Conservation (phyloP, 176 grass and related monocot genomes). For the Eragrostis curvula region DNA sequence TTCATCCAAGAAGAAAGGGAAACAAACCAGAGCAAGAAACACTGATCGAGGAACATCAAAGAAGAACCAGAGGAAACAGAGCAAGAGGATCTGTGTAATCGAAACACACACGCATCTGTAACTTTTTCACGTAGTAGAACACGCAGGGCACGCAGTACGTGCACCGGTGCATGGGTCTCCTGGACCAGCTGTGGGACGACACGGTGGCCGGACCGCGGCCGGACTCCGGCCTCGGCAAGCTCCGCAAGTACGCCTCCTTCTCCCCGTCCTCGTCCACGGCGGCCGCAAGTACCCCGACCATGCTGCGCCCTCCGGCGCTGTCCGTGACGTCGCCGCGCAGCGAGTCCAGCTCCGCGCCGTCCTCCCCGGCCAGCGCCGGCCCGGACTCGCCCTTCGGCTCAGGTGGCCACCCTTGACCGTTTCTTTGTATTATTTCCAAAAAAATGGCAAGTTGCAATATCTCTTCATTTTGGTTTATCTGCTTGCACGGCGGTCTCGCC, state of each 20-base stretch:
- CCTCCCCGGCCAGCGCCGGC: slow-evolving; percentile 63
- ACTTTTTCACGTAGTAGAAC: slow-evolving; percentile 22
- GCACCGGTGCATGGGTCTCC: slow-evolving; percentile 58
- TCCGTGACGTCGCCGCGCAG: slow-evolving; percentile 50
- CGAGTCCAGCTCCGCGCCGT: slow-evolving; percentile 60
- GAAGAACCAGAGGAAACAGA: slow-evolving; percentile 1
- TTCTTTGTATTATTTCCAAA: not conserved
- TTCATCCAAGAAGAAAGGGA: slow-evolving; percentile 44
- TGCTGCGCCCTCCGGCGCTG: too few species aligned
- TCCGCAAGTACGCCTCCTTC: slow-evolving; percentile 81
- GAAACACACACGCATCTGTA: not conserved
- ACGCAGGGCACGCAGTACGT: not conserved
- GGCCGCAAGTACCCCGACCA: too few species aligned
- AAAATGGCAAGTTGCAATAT: not conserved
- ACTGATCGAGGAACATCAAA: slow-evolving; percentile 15
- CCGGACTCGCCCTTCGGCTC: slow-evolving; percentile 63
- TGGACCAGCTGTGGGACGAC: slow-evolving; percentile 98
- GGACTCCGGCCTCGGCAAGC: slow-evolving; percentile 86
- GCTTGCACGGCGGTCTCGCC: not conserved
- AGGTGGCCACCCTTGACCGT: slow-evolving; percentile 20
- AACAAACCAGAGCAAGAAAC: not conserved
- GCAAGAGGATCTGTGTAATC: not conserved
- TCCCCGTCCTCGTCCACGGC: slow-evolving; percentile 47
- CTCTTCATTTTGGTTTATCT: not conserved
- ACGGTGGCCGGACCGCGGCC: slow-evolving; percentile 84